Evolutionary conservation across 306 rosid species (phyloP).

Genomic region (Quercus dentata): DNA sequence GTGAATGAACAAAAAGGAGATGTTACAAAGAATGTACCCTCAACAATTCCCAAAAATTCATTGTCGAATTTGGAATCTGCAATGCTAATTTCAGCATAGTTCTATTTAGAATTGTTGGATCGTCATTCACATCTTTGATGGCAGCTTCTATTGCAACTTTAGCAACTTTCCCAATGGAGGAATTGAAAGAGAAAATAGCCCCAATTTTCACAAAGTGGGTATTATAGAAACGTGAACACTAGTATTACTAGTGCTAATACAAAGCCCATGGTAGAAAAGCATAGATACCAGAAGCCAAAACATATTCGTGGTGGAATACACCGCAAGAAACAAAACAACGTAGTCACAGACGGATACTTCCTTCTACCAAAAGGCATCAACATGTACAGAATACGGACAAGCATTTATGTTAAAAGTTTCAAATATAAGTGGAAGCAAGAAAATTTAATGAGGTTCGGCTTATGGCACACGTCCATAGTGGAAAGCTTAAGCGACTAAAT

Average conservation of each 20-base stretch:
- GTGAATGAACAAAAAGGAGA: background rate
- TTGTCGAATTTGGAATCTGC: constrained; percentile 31
- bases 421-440: too few species aligned
- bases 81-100: constrained; percentile 36
- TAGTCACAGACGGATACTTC: background rate
- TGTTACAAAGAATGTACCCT: constrained; percentile 28
- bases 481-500: too few species aligned
- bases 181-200: constrained; percentile 42
- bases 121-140: constrained; percentile 49
- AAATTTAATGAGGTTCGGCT: too few species aligned
- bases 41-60: constrained; percentile 56
- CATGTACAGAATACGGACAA: too few species aligned
- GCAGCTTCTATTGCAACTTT: constrained; percentile 50
- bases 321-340: constrained; percentile 6
- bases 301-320: constrained; percentile 28
- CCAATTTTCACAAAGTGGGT: constrained; percentile 44
- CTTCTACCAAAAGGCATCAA: too few species aligned
- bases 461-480: too few species aligned
- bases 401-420: too few species aligned
- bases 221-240: background rate
- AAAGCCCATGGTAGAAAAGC: constrained; percentile 5
- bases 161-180: constrained; percentile 46
- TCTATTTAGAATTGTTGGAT: constrained; percentile 31
- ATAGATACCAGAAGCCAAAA: constrained; percentile 32
- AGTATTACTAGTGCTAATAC: constrained; percentile 11